phyloP scores from a whole-genome alignment of 2,329 filamentous ascomycete genomes.

The Waltergamsia citrina region DNA sequence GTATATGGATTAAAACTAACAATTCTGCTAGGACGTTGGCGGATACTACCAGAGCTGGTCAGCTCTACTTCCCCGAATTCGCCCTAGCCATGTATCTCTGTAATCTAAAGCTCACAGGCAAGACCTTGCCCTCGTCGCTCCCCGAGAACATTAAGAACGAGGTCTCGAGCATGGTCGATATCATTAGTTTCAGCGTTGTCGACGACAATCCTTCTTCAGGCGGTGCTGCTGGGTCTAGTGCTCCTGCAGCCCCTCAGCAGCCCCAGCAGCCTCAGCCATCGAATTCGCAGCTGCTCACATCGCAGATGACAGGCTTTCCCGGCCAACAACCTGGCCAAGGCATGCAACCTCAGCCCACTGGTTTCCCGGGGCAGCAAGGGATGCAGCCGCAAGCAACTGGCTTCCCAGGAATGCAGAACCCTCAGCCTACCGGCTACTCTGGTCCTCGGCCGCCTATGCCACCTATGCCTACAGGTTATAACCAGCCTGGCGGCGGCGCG shows the following conservation, averaged over 20 bases:
- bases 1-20: constrained; percentile 9
- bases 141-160: constrained; percentile 90
- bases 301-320: constrained; percentile 62
- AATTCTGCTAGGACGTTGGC: constrained; percentile 61
- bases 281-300: constrained; percentile 54
- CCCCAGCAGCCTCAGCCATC: constrained; percentile 68
- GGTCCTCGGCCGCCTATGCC: constrained; percentile 89
- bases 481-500: too few species aligned
- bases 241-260: constrained; percentile 30
- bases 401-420: constrained; percentile 50
- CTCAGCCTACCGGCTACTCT: constrained; percentile 69
- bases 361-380: constrained; percentile 17
- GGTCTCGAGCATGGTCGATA: constrained; percentile 98
- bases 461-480: constrained; percentile 55
- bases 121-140: constrained; percentile 62
- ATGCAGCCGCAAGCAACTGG: constrained; percentile 14
- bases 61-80: constrained; percentile 95
- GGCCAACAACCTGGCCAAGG: constrained; percentile 37
- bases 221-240: constrained; percentile 41
- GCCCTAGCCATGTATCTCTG: constrained; percentile 97
- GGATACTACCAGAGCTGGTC: constrained; percentile 92
- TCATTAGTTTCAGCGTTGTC: constrained; percentile 87
- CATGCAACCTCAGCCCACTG: constrained; percentile 11
- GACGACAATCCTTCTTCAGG: constrained; percentile 55
- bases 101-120: constrained; percentile 85